Conservation (phyloP, 352 stramenopile species). For the Thalassiosira exigua region DNA sequence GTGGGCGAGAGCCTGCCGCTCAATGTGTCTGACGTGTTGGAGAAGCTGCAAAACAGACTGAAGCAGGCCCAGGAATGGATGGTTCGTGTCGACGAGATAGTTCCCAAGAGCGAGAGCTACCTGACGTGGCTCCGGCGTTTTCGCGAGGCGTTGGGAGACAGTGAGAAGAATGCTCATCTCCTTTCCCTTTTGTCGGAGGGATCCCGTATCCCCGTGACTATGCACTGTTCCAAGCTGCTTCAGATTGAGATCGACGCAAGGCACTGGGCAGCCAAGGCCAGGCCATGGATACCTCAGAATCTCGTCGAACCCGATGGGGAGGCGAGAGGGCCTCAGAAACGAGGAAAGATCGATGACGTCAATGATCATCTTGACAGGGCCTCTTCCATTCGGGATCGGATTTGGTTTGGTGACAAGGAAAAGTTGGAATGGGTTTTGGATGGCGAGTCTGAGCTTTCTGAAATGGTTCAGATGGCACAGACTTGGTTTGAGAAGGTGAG, state of each 20-base stretch:
- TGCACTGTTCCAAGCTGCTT: conserved; percentile 73
- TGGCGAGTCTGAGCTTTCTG: conserved; percentile 59
- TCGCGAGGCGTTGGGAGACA: conserved; percentile 55
- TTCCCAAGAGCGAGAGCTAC: conserved; percentile 56
- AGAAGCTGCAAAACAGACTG: conserved; percentile 71
- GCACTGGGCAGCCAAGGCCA: conserved; percentile 73
- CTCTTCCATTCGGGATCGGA: conserved; percentile 57
- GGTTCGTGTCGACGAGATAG: conserved; percentile 55
- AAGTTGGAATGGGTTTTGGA: conserved; percentile 67
- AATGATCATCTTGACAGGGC: conserved; percentile 73
- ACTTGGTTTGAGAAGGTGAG: conserved; percentile 78
- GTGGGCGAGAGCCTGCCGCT: conserved; percentile 65
- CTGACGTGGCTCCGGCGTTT: conserved; percentile 63
- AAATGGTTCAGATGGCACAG: conserved; percentile 68
- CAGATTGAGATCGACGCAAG: conserved; percentile 80
- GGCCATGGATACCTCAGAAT: conserved; percentile 68
- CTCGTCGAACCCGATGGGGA: conserved; percentile 4
- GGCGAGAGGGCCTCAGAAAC: conserved; percentile 47
- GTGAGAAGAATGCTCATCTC: conserved; percentile 51
- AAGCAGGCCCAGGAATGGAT: conserved; percentile 71
- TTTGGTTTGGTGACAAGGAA: conserved; percentile 58
- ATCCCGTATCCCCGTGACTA: conserved; percentile 74
- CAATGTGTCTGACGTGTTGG: conserved; percentile 75
- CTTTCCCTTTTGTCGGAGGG: conserved; percentile 71
- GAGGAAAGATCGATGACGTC: conserved; percentile 79